These are phyloP conservation scores for Sungouiozyma intestinalis DNA, from an alignment of 805 yeast genomes.

Conservation along the genomic window DNA sequence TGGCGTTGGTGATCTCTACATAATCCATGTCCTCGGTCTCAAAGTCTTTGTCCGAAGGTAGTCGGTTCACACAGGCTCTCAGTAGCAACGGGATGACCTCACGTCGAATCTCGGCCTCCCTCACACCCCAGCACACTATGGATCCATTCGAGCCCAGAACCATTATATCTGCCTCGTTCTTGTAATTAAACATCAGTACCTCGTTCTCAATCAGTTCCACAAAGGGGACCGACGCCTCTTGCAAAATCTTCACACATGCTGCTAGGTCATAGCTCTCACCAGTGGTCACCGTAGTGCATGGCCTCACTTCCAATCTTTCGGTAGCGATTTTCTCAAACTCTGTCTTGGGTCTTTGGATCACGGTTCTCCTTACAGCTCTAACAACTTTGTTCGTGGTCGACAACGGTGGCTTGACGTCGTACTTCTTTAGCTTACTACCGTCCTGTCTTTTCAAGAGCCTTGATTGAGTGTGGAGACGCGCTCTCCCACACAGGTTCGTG, in stretches of 20 bases:
- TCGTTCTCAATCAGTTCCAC: slow-evolving; percentile 55
- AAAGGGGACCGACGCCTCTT: slow-evolving; percentile 27
- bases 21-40: slow-evolving; percentile 88
- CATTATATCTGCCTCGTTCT: slow-evolving; percentile 43
- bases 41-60: slow-evolving; percentile 29
- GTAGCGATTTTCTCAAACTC: neutral
- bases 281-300: slow-evolving; percentile 62
- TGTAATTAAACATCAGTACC: slow-evolving; percentile 45
- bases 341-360: neutral
- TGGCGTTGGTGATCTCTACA: slow-evolving; percentile 32
- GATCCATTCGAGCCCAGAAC: slow-evolving; percentile 63
- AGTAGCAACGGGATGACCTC: slow-evolving; percentile 44
- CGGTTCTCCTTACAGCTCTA: neutral
- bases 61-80: slow-evolving; percentile 36
- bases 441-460: neutral
- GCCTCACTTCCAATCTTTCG: slow-evolving; percentile 12
- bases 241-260: slow-evolving; percentile 28
- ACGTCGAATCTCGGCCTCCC: slow-evolving; percentile 40
- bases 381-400: neutral
- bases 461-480: too few species aligned
- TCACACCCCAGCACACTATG: slow-evolving; percentile 72
- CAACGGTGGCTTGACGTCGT: neutral
- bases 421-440: neutral
- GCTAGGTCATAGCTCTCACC: slow-evolving; percentile 62
- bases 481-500: too few species aligned